Evolutionary conservation across 129 eudicot genomes (phyloP), one percentile per base, ranked within the genome.

Genomic region (Gnaphalium uliginosum): DNA sequence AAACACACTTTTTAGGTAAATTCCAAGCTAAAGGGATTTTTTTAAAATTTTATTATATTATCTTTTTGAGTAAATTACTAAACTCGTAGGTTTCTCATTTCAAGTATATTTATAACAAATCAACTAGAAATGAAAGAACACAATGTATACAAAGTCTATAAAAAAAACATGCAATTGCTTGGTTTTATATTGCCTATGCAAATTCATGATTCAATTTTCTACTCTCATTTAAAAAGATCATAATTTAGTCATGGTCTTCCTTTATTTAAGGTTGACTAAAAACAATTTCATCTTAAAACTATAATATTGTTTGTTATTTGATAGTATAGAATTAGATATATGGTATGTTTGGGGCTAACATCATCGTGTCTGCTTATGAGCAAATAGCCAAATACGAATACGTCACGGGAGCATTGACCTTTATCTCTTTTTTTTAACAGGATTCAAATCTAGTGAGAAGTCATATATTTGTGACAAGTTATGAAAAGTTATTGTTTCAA

Each of bases 1-100:
- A 66, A 25, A 37, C 13, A 19, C 61, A 54, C 78, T 54, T 79
- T 79, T 79, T 79, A 51, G 78, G 69, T 25, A 66, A 79, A 79
- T 72, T 65, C 73, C 67, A 72, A 63, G 78, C 66, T 79, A 66
- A 78, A 64, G 57, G 14, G 15, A 7, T 48, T 79, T 71, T 48
- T 79, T 71, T 66, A 21, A 15, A 54, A 21, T 14, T 13, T 41
- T 46, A 69, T 37, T 14, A 24, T n/a, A 10, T 58, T 9, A 19
- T 35, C 21, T 35, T 32, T 48, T 50, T 10, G 22, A 24, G 19
- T 5, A 27, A 24, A 46, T 13, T 46, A 46, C 53, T 3, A 14
- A 46, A 46, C 53, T 46, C 53, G 1, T 46, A 46, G 1, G 53
- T 13, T 46, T 46, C 53, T 46, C 53, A 46, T 46, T 46, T 14